Evolutionary conservation across 208 protist genomes (phyloP), one percentile per base, ranked within the genome.

Genomic region (Plasmodiophora brassicae): DNA sequence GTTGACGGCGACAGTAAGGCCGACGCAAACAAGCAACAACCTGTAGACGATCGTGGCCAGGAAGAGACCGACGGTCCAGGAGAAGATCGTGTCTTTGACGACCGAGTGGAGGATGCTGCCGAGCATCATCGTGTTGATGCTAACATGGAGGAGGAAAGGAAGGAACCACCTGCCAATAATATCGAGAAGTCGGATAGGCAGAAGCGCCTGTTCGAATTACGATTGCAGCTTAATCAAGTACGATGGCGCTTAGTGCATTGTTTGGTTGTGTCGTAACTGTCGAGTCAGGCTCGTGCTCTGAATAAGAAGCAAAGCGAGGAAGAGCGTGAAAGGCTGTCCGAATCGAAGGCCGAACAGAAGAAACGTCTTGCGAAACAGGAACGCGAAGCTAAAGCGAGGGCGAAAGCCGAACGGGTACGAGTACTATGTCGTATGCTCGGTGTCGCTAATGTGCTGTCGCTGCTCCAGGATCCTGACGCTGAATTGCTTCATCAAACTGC

Each of bases 271-370:
- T 57, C 50, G 20, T 25, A 57, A 28, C 50, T 57, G 50, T 57
- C 50, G 14, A 25, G 20, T 28, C 25, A 57, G 50, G 65, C 65
- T 38, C 5, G 65, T 14, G n/a, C 5, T 78, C n/a, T 78, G 65
- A 78, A 78, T 78, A 78, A 32, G 65, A 78, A 78, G n/a, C 65
- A 78, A 38, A 78, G 5, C 41, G 32, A 78, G n/a, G 65, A 78
- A 38, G 65, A 78, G 65, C 32, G 5, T 14, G n/a, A 8, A 14
- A 5, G 65, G 65, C n/a, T 78, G n/a, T 44, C 14, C 5, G 65
- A 78, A 38, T 36, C 65, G n/a, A 8, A 14, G 20, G 14, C 5
- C 5, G 32, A 78, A 78, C 5, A 32, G n/a, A 78, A 78, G n/a
- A 5, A 78, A 32, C 65, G 65, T 32, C 65, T 38, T n/a, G 14